A percentile compares a stretch with the other conserved stretches of the same genome.
Conservation (phyloP, 768 basidiomycete species). For the Suillus subaureus region DNA sequence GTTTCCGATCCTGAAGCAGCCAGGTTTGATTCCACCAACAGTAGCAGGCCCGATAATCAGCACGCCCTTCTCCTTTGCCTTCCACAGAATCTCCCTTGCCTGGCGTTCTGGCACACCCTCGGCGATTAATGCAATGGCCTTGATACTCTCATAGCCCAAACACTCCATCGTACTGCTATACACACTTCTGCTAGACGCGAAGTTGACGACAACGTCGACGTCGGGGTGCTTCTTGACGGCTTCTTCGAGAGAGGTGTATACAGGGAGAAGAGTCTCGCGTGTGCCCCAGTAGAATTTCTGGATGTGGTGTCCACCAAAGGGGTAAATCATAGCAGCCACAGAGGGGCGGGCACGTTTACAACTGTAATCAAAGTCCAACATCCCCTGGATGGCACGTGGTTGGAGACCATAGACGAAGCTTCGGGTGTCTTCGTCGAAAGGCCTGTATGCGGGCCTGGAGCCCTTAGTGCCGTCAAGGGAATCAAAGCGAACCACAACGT, state of each 20-base stretch:
- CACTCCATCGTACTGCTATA: conserved; percentile 95
- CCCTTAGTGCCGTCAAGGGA: conserved; percentile 32
- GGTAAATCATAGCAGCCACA: conserved; percentile 99
- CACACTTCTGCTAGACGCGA: conserved; percentile 91
- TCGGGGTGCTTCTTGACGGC: conserved; percentile 95
- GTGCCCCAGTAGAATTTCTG: conserved; percentile 99
- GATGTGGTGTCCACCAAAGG: conserved; percentile 99
- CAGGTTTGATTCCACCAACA: conserved; percentile 99
- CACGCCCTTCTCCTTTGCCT: conserved; percentile 82
- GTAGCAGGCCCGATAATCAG: conserved; percentile 97
- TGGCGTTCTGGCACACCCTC: conserved; percentile 98
- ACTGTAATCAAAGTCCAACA: conserved; percentile 96
- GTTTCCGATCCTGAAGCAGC: conserved; percentile 99
- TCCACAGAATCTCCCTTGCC: conserved; percentile 92
- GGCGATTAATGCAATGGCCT: conserved; percentile 87
- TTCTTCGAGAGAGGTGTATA: conserved; percentile 91
- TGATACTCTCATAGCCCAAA: conserved; percentile 50
- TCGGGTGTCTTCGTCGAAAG: conserved; percentile 92
- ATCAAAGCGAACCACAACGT: conserved; percentile 91
- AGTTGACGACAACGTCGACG: conserved; percentile 98
- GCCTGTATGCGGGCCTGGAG: conserved; percentile 78
- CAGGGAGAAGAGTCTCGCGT: conserved; percentile 96
- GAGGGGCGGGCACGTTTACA: conserved; percentile 69
- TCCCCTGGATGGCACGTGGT: conserved; percentile 97
- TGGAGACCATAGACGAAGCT: conserved; percentile 98